phyloP scores from a whole-genome alignment of 306 rosid species.

The Quercus rubra region DNA sequence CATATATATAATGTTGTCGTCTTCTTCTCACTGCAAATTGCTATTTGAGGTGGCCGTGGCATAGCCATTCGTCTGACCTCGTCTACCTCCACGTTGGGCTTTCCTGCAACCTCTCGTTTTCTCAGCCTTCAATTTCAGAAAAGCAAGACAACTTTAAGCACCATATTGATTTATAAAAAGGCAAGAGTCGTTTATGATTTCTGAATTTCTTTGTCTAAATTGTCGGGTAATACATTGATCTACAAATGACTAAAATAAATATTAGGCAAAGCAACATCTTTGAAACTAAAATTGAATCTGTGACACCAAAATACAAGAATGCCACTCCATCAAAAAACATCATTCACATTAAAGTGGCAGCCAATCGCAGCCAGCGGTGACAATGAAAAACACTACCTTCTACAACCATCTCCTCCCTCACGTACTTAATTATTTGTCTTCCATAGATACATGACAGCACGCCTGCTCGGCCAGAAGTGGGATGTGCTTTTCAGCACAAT shows the following conservation, averaged over 20 bases:
- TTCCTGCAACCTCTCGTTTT: not conserved
- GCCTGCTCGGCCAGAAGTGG: constrained; percentile 22
- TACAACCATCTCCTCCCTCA: constrained; percentile 33
- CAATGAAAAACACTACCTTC: constrained; percentile 23
- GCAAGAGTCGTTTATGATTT: not conserved
- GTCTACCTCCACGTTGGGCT: no score
- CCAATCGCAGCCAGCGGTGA: constrained; percentile 29
- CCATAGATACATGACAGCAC: constrained; percentile 22
- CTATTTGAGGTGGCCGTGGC: no score
- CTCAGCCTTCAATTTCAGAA: not conserved
- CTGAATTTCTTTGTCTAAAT: not conserved
- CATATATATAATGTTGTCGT: no score
- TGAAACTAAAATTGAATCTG: not conserved
- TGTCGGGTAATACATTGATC: not conserved
- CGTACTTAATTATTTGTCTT: constrained; percentile 22
- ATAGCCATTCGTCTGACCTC: no score
- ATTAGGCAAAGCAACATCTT: not conserved
- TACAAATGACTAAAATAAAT: not conserved
- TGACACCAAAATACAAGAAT: constrained; percentile 9
- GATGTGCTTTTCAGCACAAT: constrained; percentile 23
- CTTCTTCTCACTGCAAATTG: no score
- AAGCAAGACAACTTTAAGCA: not conserved
- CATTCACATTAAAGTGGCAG: constrained; percentile 31
- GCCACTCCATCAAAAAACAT: constrained; percentile 21
- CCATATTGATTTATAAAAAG: not conserved